A percentile compares a stretch with the other conserved stretches of the same genome.
These are phyloP conservation scores for Saitozyma podzolica DNA, from an alignment of 768 basidiomycete species.

Conservation along the genomic window DNA sequence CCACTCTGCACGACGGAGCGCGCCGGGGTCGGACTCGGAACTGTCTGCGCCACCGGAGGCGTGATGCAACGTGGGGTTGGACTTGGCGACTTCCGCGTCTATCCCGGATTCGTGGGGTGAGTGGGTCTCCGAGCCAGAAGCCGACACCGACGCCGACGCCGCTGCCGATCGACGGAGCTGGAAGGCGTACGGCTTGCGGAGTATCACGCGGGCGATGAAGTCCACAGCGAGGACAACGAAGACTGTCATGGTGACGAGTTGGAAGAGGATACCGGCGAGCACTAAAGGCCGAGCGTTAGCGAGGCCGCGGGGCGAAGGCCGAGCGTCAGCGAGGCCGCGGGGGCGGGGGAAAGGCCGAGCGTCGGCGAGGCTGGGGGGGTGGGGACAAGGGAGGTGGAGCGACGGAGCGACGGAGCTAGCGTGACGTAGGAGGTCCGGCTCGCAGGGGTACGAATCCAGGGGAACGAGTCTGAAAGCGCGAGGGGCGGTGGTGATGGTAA, in stretches of 20 bases:
- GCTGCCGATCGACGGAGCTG: conserved; percentile 8
- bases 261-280: conserved; percentile 48
- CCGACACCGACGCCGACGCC: conserved; percentile 3
- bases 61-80: not conserved
- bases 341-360: too few species aligned
- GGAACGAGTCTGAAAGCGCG: too few species aligned
- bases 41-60: not conserved
- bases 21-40: not conserved
- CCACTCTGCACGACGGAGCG: conserved; percentile 20
- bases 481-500: too few species aligned
- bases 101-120: too few species aligned
- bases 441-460: too few species aligned
- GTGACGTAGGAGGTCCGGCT: too few species aligned
- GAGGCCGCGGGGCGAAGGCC: too few species aligned
- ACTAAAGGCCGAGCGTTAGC: conserved; percentile 13
- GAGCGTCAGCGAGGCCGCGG: too few species aligned
- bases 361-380: too few species aligned
- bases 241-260: conserved; percentile 43
- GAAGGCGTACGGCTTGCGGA: conserved; percentile 25
- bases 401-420: too few species aligned
- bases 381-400: not conserved
- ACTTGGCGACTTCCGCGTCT: not conserved
- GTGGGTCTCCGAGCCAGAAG: too few species aligned
- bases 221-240: conserved; percentile 42
- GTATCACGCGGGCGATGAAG: conserved; percentile 37